Conservation (phyloP, 257 asterid species). For the Jaltomata sinuosa region DNA sequence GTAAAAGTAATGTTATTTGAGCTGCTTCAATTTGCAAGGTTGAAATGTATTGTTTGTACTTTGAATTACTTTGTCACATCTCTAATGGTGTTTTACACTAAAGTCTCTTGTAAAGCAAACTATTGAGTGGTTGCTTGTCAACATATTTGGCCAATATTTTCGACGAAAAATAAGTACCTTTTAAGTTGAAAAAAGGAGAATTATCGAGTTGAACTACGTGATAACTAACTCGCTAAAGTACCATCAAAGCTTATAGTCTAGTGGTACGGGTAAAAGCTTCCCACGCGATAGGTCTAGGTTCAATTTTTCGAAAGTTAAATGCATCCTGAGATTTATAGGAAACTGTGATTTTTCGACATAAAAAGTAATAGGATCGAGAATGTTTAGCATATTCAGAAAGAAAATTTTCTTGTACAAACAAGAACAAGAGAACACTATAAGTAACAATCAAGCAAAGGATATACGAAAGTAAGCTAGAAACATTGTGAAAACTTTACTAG, state of each 20-base stretch:
- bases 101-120: neutral
- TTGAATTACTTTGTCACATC: neutral
- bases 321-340: neutral
- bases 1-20: neutral
- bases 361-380: neutral
- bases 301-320: too few species aligned
- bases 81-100: neutral
- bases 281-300: too few species aligned
- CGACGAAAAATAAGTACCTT: neutral
- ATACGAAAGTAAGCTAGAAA: neutral
- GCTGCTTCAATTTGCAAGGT: neutral
- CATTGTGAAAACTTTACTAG: neutral
- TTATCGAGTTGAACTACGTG: neutral
- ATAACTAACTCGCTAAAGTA: neutral
- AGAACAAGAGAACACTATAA: neutral
- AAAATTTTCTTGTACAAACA: neutral
- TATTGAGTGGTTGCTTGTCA: neutral
- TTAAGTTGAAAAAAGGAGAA: neutral
- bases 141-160: neutral
- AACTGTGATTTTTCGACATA: neutral
- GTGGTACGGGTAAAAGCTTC: neutral
- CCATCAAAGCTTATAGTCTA: neutral
- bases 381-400: neutral
- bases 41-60: neutral
- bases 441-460: neutral